These are phyloP conservation scores for Davidsoniella neocaledoniae DNA, from an alignment of 2,329 filamentous ascomycete species.

Conservation along the genomic window DNA sequence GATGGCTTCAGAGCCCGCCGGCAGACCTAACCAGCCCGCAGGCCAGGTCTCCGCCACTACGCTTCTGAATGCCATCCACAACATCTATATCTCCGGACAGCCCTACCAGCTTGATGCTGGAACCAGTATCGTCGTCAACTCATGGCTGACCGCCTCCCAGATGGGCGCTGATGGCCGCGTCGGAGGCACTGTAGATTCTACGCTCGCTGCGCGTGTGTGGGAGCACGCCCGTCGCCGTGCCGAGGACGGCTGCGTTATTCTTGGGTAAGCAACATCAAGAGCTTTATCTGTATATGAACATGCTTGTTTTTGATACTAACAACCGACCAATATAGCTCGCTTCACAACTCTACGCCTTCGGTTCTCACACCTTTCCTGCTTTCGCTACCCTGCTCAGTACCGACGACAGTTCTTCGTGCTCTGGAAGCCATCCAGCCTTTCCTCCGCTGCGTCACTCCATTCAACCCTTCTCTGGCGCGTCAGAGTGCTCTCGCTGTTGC, in stretches of 20 bases:
- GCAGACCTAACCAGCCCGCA: conserved; percentile 33
- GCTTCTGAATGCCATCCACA: conserved; percentile 80
- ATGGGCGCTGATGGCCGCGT: conserved; percentile 48
- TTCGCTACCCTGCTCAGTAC: conserved; percentile 64
- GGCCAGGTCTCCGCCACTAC: conserved; percentile 82
- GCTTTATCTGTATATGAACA: no score
- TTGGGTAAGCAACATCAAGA: conserved; percentile 46
- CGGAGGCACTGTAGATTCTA: conserved; percentile 65
- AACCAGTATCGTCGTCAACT: conserved; percentile 86
- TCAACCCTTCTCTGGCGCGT: conserved; percentile 69
- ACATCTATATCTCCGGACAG: conserved; percentile 64
- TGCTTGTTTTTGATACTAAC: no score
- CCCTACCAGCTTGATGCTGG: conserved; percentile 80
- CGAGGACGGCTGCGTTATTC: conserved; percentile 82
- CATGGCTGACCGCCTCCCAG: conserved; percentile 72
- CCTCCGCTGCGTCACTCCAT: conserved; percentile 69
- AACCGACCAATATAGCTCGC: conserved; percentile 39
- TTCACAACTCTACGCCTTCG: conserved; percentile 78
- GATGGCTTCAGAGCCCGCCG: conserved; percentile 44
- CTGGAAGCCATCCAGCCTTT: conserved; percentile 75
- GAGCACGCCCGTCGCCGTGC: conserved; percentile 89
- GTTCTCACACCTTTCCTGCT: conserved; percentile 66
- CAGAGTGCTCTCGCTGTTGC: conserved; percentile 68
- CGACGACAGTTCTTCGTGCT: conserved; percentile 57
- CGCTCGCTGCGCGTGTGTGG: conserved; percentile 71